Conservation (phyloP, 306 rosid species). For the Castanopsis chinensis region DNA sequence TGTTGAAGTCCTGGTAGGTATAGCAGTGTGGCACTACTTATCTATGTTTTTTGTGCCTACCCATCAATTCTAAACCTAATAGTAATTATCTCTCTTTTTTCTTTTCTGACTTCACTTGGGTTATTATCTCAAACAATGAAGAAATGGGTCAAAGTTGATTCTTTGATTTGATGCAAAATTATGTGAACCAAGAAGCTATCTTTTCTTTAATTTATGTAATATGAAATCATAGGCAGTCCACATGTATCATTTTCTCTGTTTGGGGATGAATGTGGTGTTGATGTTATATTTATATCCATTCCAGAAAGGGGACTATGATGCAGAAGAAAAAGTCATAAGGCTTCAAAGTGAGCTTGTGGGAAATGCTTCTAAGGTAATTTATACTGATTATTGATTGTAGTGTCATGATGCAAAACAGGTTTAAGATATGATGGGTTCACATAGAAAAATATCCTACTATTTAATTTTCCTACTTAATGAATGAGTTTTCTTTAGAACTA, state of each 20-base stretch:
- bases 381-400: constrained; percentile 11
- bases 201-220: background rate
- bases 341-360: constrained; percentile 78
- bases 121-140: background rate
- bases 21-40: too few species aligned
- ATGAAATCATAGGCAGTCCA: background rate
- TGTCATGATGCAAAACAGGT: constrained; percentile 5
- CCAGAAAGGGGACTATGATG: constrained; percentile 71
- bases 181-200: background rate
- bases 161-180: background rate
- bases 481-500: background rate
- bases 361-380: constrained; percentile 81
- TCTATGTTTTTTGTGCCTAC: background rate
- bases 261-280: background rate
- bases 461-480: background rate
- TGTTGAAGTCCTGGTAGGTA: constrained; percentile 76
- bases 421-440: constrained; percentile 2
- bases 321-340: constrained; percentile 59
- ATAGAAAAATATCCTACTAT: background rate
- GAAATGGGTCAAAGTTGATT: background rate
- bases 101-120: too few species aligned
- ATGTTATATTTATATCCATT: constrained; percentile 9
- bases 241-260: background rate
- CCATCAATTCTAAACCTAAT: background rate
- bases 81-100: background rate